Evolutionary conservation across 805 yeast genomes (phyloP).

Genomic region (Ogataea methylovora): DNA sequence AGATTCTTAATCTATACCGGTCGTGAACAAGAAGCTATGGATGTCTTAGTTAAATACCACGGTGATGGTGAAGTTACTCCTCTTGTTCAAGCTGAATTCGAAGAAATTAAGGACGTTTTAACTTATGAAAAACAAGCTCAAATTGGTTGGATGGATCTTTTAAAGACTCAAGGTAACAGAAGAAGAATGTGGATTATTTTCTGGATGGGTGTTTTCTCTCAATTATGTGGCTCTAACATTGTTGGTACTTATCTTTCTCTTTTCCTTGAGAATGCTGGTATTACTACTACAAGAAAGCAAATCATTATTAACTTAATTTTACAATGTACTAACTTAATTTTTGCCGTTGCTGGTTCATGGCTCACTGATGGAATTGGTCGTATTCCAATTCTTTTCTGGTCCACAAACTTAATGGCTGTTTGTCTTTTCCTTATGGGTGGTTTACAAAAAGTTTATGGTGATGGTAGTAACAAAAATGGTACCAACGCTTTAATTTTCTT

Average conservation of each 20-base stretch:
- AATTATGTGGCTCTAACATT: conserved; percentile 19
- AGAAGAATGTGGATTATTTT: conserved; percentile 19
- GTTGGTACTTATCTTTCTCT: conserved; percentile 27
- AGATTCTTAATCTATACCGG: conserved; percentile 22
- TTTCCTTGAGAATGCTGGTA: conserved; percentile 20
- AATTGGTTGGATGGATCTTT: conserved; percentile 17
- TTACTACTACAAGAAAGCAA: conserved; percentile 14
- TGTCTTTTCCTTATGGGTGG: conserved; percentile 20
- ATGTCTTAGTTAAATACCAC: conserved; percentile 16
- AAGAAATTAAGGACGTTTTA: conserved; percentile 17
- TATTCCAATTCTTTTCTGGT: conserved; percentile 12
- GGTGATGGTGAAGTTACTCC: conserved; percentile 13
- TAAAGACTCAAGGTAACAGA: conserved; percentile 15
- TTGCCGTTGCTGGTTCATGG: conserved; percentile 18
- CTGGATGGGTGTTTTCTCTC: conserved; percentile 21
- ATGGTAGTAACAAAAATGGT: conserved; percentile 12
- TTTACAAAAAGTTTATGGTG: conserved; percentile 13
- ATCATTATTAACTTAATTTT: conserved; percentile 20
- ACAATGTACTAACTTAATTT: conserved; percentile 14
- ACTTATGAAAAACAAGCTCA: conserved; percentile 12
- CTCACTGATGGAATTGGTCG: conserved; percentile 20
- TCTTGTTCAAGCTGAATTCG: conserved; percentile 13
- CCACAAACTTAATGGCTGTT: conserved; percentile 18
- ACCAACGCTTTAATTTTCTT: conserved; percentile 17
- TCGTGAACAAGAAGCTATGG: conserved; percentile 20